A percentile compares a stretch with the other conserved stretches of the same genome.
Conservation (phyloP, 2,329 filamentous ascomycete genomes). For the Xylaria sp. region DNA sequence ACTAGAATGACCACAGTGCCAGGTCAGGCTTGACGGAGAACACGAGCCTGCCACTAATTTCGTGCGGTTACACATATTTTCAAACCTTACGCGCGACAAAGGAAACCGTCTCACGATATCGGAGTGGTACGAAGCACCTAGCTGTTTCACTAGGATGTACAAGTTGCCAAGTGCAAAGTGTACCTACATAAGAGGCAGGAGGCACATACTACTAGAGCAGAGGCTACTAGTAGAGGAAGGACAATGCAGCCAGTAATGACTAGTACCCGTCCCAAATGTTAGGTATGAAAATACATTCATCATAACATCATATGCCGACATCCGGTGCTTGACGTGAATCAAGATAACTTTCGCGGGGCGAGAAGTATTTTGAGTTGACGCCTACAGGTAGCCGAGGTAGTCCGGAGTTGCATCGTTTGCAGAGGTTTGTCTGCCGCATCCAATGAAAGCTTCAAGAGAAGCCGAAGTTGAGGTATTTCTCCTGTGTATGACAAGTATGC, state of each 20-base stretch:
- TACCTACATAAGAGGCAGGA: too few relatives aligned
- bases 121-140: not conserved
- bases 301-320: not conserved
- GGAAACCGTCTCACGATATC: not conserved
- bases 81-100: not conserved
- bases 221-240: too few relatives aligned
- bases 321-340: not conserved
- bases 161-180: not conserved
- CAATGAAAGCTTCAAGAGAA: not conserved
- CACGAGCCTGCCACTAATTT: not conserved
- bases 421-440: not conserved
- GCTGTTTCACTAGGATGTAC: not conserved
- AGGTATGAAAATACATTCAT: not conserved
- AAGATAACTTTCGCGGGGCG: not conserved
- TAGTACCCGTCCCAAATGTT: not conserved
- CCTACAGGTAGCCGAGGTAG: slow-evolving; percentile 4
- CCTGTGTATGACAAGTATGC: not conserved
- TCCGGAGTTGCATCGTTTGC: not conserved
- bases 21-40: not conserved
- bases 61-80: not conserved
- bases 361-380: not conserved
- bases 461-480: not conserved
- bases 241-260: too few relatives aligned
- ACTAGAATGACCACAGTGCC: not conserved
- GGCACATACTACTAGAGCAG: too few relatives aligned